A percentile compares a stretch with the other conserved stretches of the same genome.
phyloP scores from a whole-genome alignment of 2,329 filamentous ascomycete species.

The Microsporum ferrugineum region DNA sequence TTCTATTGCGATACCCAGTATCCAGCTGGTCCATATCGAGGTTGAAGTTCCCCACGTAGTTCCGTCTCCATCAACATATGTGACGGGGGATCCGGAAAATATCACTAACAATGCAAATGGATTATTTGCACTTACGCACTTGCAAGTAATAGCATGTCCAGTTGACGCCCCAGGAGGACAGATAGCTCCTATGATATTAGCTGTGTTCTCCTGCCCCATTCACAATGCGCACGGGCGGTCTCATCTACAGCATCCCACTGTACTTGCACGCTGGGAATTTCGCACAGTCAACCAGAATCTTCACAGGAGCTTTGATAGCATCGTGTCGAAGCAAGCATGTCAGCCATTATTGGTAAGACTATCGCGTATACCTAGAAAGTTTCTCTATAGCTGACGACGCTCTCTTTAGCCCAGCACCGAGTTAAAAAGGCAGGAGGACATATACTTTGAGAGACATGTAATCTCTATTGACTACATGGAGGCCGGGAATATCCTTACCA shows the following conservation, averaged over 20 bases:
- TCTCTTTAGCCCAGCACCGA: constrained; percentile 34
- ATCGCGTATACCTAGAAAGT: neutral
- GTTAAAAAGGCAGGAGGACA: constrained; percentile 56
- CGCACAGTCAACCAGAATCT: constrained; percentile 53
- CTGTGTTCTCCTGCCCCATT: constrained; percentile 56
- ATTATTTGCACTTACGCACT: constrained; percentile 55
- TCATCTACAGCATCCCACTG: constrained; percentile 55
- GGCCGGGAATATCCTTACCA: constrained; percentile 58
- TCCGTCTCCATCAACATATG: constrained; percentile 19
- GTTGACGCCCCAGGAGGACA: constrained; percentile 47
- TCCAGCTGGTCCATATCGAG: constrained; percentile 29
- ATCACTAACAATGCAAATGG: constrained; percentile 21
- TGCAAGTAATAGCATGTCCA: constrained; percentile 60
- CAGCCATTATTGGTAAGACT: constrained; percentile 28
- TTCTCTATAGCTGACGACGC: neutral
- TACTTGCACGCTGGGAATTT: constrained; percentile 74
- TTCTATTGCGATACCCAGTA: constrained; percentile 26
- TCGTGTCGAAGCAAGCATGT: constrained; percentile 54
- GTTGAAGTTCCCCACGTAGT: constrained; percentile 26
- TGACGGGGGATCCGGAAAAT: constrained; percentile 19
- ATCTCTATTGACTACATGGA: constrained; percentile 57
- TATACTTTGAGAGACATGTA: constrained; percentile 58
- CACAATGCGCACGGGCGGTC: constrained; percentile 42
- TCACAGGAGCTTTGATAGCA: constrained; percentile 66
- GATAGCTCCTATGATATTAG: constrained; percentile 46